phyloP scores from a whole-genome alignment of 1,284 basidiomycete genomes.

The Papiliotrema terrestris region DNA sequence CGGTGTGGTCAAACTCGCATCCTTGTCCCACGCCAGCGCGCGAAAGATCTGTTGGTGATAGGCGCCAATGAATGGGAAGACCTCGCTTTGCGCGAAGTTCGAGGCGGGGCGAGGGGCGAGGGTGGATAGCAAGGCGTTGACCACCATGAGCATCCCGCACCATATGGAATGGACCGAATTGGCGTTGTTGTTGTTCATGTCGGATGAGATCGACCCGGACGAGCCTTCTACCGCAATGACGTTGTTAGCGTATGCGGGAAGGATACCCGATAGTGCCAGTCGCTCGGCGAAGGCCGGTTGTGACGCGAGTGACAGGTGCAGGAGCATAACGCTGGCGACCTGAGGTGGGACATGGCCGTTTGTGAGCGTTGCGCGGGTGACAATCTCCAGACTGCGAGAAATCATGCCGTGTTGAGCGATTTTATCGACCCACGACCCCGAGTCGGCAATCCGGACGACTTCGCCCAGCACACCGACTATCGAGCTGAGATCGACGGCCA shows the following conservation, averaged over 20 bases:
- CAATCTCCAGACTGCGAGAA: constrained; percentile 68
- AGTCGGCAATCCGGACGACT: constrained; percentile 19
- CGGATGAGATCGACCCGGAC: constrained; percentile 67
- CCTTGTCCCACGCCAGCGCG: constrained; percentile 73
- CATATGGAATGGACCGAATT: constrained; percentile 63
- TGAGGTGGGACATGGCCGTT: constrained; percentile 50
- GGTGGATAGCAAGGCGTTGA: constrained; percentile 64
- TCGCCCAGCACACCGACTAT: constrained; percentile 38
- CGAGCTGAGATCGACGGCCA: constrained; percentile 27
- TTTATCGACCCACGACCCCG: constrained; percentile 63
- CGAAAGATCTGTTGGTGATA: constrained; percentile 75
- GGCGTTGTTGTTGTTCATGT: constrained; percentile 59
- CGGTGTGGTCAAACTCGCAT: constrained; percentile 66
- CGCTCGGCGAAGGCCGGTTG: constrained; percentile 74
- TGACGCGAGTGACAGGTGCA: constrained; percentile 81
- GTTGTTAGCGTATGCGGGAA: constrained; percentile 79
- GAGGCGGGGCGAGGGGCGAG: constrained; percentile 54
- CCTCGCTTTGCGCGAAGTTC: constrained; percentile 75
- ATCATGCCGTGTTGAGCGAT: constrained; percentile 81
- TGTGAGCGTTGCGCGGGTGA: constrained; percentile 54
- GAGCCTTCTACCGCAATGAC: constrained; percentile 70
- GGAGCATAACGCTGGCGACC: constrained; percentile 73
- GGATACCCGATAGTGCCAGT: constrained; percentile 75
- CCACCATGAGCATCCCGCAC: constrained; percentile 77
- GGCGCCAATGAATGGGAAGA: constrained; percentile 78